phyloP scores from a whole-genome alignment of 129 eudicot genomes.

The Tanacetum coccineum region DNA sequence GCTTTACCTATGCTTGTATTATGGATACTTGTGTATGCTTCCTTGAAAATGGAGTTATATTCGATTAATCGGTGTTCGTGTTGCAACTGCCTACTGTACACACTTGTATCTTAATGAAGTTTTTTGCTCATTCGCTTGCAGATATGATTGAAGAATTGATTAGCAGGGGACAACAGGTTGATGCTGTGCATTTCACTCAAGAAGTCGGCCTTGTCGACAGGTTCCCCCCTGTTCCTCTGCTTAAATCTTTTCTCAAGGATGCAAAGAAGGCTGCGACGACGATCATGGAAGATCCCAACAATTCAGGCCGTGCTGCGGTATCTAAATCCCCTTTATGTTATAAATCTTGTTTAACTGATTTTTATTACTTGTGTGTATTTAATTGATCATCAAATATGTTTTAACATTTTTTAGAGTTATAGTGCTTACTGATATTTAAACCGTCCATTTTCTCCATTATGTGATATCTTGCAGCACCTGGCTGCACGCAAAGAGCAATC shows the following conservation, averaged over 20 bases:
- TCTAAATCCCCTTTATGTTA: constrained; percentile 5
- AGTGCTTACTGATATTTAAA: neutral
- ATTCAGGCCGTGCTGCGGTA: constrained; percentile 89
- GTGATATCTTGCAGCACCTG: constrained; percentile 46
- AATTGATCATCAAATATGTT: neutral
- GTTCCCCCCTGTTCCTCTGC: constrained; percentile 84
- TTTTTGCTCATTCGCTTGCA: constrained; percentile 26
- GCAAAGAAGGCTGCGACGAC: constrained; percentile 88
- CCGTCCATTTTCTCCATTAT: neutral
- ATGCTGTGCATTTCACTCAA: constrained; percentile 91
- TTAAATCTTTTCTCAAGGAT: constrained; percentile 86
- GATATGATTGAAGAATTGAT: constrained; percentile 97
- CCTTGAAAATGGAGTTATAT: too few relatives aligned
- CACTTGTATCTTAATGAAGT: neutral
- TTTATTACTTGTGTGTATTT: neutral
- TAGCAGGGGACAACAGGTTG: constrained; percentile 98
- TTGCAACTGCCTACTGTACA: too few relatives aligned
- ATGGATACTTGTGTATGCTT: too few relatives aligned
- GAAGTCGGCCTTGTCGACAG: constrained; percentile 91
- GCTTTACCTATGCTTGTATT: too few relatives aligned
- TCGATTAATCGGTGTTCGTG: too few relatives aligned
- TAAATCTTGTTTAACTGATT: neutral
- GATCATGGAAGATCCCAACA: constrained; percentile 75
- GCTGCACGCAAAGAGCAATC: constrained; percentile 99
- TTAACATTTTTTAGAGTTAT: too few relatives aligned